Percentiles rank a stretch among this genome's conserved stretches.
These are phyloP conservation scores for Suhomyces anneliseae DNA, from an alignment of 1,139 yeast species.

Conservation along the genomic window DNA sequence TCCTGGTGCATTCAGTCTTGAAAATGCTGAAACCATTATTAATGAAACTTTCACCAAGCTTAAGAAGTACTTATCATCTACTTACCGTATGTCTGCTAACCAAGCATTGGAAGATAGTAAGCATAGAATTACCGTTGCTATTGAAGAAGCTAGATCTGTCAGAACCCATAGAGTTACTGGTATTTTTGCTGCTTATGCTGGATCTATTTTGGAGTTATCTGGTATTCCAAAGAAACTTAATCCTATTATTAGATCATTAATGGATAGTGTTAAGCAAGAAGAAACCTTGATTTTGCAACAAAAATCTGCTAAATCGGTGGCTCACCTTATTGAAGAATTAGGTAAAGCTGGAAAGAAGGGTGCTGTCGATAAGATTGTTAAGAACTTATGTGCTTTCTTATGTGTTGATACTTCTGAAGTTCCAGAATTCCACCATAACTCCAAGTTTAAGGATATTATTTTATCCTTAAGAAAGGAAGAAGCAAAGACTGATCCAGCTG, in stretches of 20 bases:
- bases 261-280: constrained; percentile 90
- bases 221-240: constrained; percentile 84
- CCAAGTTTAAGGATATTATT: constrained; percentile 54
- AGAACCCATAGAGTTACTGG: constrained; percentile 56
- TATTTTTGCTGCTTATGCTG: constrained; percentile 72
- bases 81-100: constrained; percentile 69
- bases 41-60: constrained; percentile 67
- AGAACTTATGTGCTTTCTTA: constrained; percentile 86
- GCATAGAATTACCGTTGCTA: constrained; percentile 62
- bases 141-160: constrained; percentile 65
- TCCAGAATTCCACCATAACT: constrained; percentile 82
- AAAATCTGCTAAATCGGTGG: constrained; percentile 69
- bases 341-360: constrained; percentile 57
- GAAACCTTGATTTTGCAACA: constrained; percentile 64
- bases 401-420: constrained; percentile 97
- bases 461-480: constrained; percentile 82
- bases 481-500: constrained; percentile 65
- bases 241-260: constrained; percentile 83
- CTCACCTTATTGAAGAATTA: constrained; percentile 61
- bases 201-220: constrained; percentile 62
- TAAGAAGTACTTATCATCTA: constrained; percentile 63
- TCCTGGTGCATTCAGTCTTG: constrained; percentile 85
- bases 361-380: constrained; percentile 85
- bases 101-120: constrained; percentile 81
- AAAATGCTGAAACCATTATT: constrained; percentile 70